phyloP scores from a whole-genome alignment of 495 filamentous ascomycete species.

The Lindgomyces ingoldianus region DNA sequence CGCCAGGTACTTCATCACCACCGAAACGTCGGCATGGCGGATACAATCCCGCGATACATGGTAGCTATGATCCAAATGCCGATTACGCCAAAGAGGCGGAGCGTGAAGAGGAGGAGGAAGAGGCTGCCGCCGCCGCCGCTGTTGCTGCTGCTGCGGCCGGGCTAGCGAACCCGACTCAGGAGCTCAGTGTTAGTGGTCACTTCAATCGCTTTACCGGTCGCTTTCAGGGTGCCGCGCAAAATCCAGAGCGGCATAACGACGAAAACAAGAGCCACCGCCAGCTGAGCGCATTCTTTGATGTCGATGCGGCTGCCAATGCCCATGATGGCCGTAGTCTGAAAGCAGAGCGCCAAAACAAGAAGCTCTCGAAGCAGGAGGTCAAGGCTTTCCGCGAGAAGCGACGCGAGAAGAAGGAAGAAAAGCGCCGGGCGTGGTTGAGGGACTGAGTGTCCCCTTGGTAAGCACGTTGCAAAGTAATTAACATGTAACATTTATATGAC shows the following conservation, averaged over 20 bases:
- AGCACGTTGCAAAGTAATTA: not conserved
- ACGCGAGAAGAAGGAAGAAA: slow-evolving; percentile 85
- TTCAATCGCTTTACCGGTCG: slow-evolving; percentile 95
- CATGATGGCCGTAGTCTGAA: slow-evolving; percentile 91
- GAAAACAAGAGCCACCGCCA: slow-evolving; percentile 86
- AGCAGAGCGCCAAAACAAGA: slow-evolving; percentile 86
- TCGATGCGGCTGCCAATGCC: slow-evolving; percentile 92
- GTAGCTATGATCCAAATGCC: slow-evolving; percentile 90
- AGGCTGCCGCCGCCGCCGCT: slow-evolving; percentile 36
- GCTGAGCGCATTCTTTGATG: slow-evolving; percentile 94
- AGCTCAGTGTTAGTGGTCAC: slow-evolving; percentile 65
- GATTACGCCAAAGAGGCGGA: slow-evolving; percentile 65
- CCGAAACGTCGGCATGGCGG: slow-evolving; percentile 53
- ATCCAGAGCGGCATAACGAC: slow-evolving; percentile 77
- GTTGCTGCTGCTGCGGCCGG: slow-evolving; percentile 28
- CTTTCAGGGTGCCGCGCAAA: slow-evolving; percentile 67
- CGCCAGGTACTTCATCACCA: slow-evolving; percentile 26
- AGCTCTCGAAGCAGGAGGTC: slow-evolving; percentile 79
- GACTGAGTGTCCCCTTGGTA: slow-evolving; percentile 55
- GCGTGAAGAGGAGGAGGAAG: slow-evolving; percentile 45
- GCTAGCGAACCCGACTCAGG: slow-evolving; percentile 44
- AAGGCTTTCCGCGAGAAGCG: slow-evolving; percentile 72
- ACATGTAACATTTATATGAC: slow-evolving; percentile 1
- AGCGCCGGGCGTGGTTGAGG: slow-evolving; percentile 83
- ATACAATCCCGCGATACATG: slow-evolving; percentile 95